phyloP scores from a whole-genome alignment of 805 yeast species.

The Cyberlindnera petersonii region DNA sequence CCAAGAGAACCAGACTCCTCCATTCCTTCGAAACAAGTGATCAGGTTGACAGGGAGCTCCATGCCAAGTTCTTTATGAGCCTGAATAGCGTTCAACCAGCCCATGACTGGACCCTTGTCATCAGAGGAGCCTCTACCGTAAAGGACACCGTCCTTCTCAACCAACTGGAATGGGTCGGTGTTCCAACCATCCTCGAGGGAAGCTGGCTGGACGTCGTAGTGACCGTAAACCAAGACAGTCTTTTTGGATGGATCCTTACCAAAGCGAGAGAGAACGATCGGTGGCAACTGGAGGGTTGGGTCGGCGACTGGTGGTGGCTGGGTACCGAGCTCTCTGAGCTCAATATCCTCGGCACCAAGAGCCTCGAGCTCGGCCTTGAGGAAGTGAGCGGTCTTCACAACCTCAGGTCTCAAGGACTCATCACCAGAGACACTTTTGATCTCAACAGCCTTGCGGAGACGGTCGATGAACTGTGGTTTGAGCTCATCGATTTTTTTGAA shows the following conservation, averaged over 20 bases:
- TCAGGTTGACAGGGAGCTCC: constrained; percentile 89
- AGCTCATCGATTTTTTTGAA: constrained; percentile 53
- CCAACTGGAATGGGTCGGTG: constrained; percentile 82
- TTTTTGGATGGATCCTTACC: constrained; percentile 82
- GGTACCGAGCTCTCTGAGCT: constrained; percentile 74
- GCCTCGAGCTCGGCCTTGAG: constrained; percentile 60
- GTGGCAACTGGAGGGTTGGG: constrained; percentile 74
- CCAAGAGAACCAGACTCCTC: constrained; percentile 97
- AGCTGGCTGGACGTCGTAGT: constrained; percentile 99
- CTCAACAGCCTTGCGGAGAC: constrained; percentile 81
- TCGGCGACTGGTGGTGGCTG: constrained; percentile 90
- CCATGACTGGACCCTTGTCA: constrained; percentile 97
- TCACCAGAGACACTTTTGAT: constrained; percentile 95
- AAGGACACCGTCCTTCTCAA: constrained; percentile 64
- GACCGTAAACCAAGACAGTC: constrained; percentile 90
- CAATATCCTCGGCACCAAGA: constrained; percentile 80
- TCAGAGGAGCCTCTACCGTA: constrained; percentile 95
- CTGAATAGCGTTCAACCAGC: constrained; percentile 91
- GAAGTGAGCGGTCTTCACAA: constrained; percentile 85
- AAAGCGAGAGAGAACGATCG: constrained; percentile 85
- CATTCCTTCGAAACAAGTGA: constrained; percentile 97
- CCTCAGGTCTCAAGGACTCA: constrained; percentile 82
- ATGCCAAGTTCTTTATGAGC: constrained; percentile 83
- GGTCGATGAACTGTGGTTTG: constrained; percentile 66
- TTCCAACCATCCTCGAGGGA: constrained; percentile 89